Conservation (phyloP, 2,329 filamentous ascomycete species). For the Botrytis byssoidea region DNA sequence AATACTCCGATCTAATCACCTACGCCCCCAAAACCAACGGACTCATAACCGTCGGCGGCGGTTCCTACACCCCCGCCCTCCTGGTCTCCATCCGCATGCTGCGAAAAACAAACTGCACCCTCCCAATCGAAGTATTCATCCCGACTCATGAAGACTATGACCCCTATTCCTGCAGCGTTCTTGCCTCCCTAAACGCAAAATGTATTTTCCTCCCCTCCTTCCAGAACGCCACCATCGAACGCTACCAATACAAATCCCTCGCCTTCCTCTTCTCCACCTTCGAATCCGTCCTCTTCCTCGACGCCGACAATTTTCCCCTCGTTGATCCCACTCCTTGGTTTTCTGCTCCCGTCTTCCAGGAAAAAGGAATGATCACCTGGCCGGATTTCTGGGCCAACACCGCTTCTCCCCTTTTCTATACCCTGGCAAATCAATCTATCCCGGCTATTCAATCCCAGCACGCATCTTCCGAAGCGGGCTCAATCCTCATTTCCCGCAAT, state of each 20-base stretch:
- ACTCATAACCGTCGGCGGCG: constrained; percentile 45
- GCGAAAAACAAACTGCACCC: constrained; percentile 39
- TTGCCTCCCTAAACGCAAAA: constrained; percentile 42
- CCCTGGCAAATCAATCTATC: constrained; percentile 36
- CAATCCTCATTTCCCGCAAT: constrained; percentile 15
- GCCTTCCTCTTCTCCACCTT: constrained; percentile 51
- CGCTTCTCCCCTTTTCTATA: constrained; percentile 42
- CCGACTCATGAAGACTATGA: constrained; percentile 42
- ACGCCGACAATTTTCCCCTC: constrained; percentile 48
- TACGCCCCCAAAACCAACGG: constrained; percentile 34
- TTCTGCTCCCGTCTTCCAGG: constrained; percentile 42
- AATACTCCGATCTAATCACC: constrained; percentile 14
- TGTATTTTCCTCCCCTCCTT: constrained; percentile 44
- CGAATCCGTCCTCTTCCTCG: constrained; percentile 49
- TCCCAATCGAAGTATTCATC: constrained; percentile 46
- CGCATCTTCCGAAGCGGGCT: constrained; percentile 20
- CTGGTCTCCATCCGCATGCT: constrained; percentile 45
- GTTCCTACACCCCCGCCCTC: constrained; percentile 41
- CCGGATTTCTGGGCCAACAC: constrained; percentile 48
- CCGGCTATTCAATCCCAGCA: constrained; percentile 6
- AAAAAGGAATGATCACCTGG: constrained; percentile 46
- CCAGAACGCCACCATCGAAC: constrained; percentile 37
- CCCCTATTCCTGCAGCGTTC: constrained; percentile 41
- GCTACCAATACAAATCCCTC: constrained; percentile 50
- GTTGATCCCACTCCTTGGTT: constrained; percentile 45